Base-by-base conservation (phyloP, 2,329 filamentous ascomycete species). In the Aulographum hederae region DNA sequence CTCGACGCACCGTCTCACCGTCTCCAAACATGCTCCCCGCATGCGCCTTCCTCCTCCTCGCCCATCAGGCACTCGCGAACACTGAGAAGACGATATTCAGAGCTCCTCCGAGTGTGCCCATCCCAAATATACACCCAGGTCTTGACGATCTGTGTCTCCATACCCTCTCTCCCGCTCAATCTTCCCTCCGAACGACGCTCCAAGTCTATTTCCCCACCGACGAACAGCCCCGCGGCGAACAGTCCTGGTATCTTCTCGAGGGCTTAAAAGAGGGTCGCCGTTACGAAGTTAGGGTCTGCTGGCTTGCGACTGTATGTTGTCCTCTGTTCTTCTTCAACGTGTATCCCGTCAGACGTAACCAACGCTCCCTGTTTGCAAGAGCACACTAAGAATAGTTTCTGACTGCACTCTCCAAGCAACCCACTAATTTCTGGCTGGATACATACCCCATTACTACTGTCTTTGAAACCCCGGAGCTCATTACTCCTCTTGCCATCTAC, bases 261-360 rank as follows among this genome's bases (percentile, higher is more conserved):
- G 58, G 64, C 20, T 61, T 98, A 33, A 62, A 56, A n/a, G 65
- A 70, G 21, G 69, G 71, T 8, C 75, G 77, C 46, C 69, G 84
- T 41, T 94, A 95, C 61, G 89, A 98, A 60, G 67, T 92, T 30
- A 73, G 89, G 33, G 65, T 94, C 37, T 95, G 86, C 57, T 98
- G 86, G 85, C 66, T 82, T 37, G 89, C 89, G 26, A 89, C 77
- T 37, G 86, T 93, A 65, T 55, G 78, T 65, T 19, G 27, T 30
- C 26, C 32, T n/a, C n/a, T n/a, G n/a, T n/a, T n/a, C n/a, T n/a
- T n/a, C n/a, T n/a, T n/a, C n/a, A n/a, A n/a, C n/a, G n/a, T n/a
- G n/a, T n/a, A n/a, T n/a, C n/a, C n/a, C n/a, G n/a, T n/a, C n/a
- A n/a, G n/a, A n/a, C n/a, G n/a, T n/a, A n/a, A n/a, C n/a, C n/a